Conservation (phyloP, 2,329 filamentous ascomycete genomes). For the Paecilomyces niveus region DNA sequence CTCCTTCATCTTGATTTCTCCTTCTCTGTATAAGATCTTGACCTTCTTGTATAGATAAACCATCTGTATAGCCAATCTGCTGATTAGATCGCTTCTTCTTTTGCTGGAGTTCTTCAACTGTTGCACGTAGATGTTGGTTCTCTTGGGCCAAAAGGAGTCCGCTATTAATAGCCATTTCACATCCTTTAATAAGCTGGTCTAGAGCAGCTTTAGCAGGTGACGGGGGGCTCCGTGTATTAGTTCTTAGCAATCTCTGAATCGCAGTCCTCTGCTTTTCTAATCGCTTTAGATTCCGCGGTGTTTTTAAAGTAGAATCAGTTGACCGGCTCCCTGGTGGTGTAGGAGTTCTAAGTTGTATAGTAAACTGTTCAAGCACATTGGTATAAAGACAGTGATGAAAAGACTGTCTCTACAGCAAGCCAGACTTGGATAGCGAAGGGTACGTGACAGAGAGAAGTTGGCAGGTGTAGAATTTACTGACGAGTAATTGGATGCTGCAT, state of each 20-base stretch:
- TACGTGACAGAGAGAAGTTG: no score
- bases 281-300: constrained; percentile 7
- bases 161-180: constrained; percentile 7
- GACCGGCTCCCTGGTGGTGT: not conserved
- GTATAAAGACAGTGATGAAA: no score
- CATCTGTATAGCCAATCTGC: not conserved
- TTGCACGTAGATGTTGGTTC: constrained; percentile 2
- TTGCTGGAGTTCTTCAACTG: not conserved
- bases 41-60: constrained; percentile 1
- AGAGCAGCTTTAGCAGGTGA: not conserved
- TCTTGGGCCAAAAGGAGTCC: constrained; percentile 7
- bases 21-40: not conserved
- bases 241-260: constrained; percentile 1
- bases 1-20: not conserved
- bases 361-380: constrained; percentile 14
- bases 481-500: no score
- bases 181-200: constrained; percentile 10
- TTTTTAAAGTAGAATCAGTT: constrained; percentile 5
- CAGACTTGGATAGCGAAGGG: no score
- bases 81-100: not conserved
- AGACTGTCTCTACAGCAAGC: no score
- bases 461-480: no score
- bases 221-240: not conserved
- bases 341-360: constrained; percentile 3
- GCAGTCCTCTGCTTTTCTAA: constrained; percentile 5